Base-by-base conservation (phyloP, 2,329 filamentous ascomycete genomes). In the Ramularia endophylla region DNA sequence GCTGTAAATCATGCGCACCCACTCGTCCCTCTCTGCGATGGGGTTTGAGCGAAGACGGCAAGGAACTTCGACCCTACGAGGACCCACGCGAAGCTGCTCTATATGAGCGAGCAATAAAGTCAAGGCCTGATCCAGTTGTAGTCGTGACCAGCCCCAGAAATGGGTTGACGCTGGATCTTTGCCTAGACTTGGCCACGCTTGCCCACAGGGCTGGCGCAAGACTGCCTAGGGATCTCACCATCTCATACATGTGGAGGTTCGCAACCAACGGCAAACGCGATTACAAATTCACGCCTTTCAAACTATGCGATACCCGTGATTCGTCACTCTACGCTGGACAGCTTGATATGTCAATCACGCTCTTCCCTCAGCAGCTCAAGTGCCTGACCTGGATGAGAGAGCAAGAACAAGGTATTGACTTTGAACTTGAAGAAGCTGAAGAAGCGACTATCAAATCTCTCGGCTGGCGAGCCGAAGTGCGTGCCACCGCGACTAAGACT, bases 311-410 rank as follows among this genome's bases (percentile, higher is more conserved):
- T 8, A 51, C 46, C 0, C 36, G 31, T 4, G 50, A 38, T 8
- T 22, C 48, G 6, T 27, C 40, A 16, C 43, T 43, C 3, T 42
- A 37, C 25, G 4, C 8, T 7, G 31, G 8, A 12, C 13, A 46
- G 15, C 39, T 50, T 5, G 38, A 56, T 13, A 71, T 69, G 42
- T 46, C 38, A 38, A 46, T 57, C 41, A n/a, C 48, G 2, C 59
- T 82, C 2, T 69, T 71, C 5, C 59, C 63, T 0, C 72, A 77
- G 22, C 80, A 85, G 47, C 56, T 68, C 4, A 65, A 68, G 13
- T 76, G 74, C 2, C 58, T 85, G 2, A 48, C 59, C 0, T 85
- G 80, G 80, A 82, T 81, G 77, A 54, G 66, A 8, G 13, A 48
- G 0, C 75, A 79, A 56, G 81, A 84, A 8, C 43, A 57, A 1